phyloP scores from a whole-genome alignment of 2,329 filamentous ascomycete genomes.

The Botryotinia convoluta region DNA sequence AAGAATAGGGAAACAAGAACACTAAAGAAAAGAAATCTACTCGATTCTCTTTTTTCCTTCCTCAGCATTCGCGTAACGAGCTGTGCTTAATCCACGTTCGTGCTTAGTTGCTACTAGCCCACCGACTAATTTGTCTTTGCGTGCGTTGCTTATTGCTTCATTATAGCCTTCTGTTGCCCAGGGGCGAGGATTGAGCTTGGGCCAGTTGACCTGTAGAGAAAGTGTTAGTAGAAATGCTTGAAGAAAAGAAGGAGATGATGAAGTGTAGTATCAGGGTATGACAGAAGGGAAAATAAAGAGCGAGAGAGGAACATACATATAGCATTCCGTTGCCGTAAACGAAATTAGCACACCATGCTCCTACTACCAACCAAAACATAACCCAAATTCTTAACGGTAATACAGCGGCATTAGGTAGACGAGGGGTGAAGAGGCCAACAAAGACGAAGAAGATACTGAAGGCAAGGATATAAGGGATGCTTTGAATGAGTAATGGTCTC shows the following conservation, averaged over 20 bases:
- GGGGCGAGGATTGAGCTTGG: slow-evolving; percentile 85
- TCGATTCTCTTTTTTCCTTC: slow-evolving; percentile 99
- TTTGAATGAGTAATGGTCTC: slow-evolving; percentile 82
- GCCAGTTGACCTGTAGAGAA: slow-evolving; percentile 82
- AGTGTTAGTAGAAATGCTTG: background rate
- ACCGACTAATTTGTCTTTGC: slow-evolving; percentile 80
- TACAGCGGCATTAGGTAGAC: slow-evolving; percentile 69
- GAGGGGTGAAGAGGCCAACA: slow-evolving; percentile 69
- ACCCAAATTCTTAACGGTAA: slow-evolving; percentile 81
- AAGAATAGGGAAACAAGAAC: background rate
- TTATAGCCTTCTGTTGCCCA: slow-evolving; percentile 86
- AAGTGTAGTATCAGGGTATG: background rate
- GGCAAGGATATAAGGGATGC: slow-evolving; percentile 81
- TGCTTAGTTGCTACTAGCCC: slow-evolving; percentile 64
- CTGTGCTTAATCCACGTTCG: slow-evolving; percentile 80
- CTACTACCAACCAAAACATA: slow-evolving; percentile 70
- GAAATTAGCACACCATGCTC: slow-evolving; percentile 71
- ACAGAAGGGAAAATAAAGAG: background rate
- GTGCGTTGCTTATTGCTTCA: slow-evolving; percentile 78
- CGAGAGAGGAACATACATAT: slow-evolving; percentile 65
- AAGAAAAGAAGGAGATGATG: background rate
- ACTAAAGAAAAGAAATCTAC: slow-evolving; percentile 19
- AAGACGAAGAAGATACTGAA: slow-evolving; percentile 80
- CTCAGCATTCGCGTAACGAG: slow-evolving; percentile 79
- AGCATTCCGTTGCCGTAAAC: slow-evolving; percentile 83